Evolutionary conservation across 1,284 basidiomycete genomes (phyloP).

Genomic region (Binderoboletus segoi): DNA sequence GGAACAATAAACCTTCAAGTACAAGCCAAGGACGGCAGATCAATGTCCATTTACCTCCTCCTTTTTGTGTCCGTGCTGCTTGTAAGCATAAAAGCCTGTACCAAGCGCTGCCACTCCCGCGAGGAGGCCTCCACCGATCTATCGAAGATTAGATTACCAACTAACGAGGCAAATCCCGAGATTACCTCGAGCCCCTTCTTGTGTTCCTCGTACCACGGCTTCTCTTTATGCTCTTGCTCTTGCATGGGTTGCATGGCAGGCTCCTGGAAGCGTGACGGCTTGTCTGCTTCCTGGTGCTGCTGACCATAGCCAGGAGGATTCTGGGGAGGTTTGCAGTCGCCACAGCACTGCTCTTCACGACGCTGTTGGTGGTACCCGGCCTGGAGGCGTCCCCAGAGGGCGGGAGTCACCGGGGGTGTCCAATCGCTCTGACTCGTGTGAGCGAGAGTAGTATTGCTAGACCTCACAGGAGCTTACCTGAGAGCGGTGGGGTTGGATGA

Average conservation of each 20-base stretch:
- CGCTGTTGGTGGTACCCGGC: constrained; percentile 34
- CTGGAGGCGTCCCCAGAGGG: constrained; percentile 63
- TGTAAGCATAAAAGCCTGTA: constrained; percentile 55
- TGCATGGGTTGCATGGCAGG: constrained; percentile 37
- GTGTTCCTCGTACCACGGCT: constrained; percentile 57
- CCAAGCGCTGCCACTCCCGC: constrained; percentile 55
- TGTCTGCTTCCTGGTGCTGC: constrained; percentile 26
- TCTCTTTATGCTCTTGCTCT: constrained; percentile 50
- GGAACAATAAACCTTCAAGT: not conserved
- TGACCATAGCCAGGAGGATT: constrained; percentile 32
- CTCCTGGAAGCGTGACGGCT: constrained; percentile 39
- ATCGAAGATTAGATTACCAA: constrained; percentile 9
- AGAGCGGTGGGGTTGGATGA: constrained; percentile 70
- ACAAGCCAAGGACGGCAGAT: not conserved
- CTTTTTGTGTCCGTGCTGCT: constrained; percentile 56
- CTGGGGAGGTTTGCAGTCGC: constrained; percentile 15
- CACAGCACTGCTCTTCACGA: constrained; percentile 17
- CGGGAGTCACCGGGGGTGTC: constrained; percentile 61
- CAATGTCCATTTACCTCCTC: constrained; percentile 49
- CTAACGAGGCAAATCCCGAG: not conserved
- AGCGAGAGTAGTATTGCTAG: not conserved
- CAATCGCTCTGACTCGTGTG: constrained; percentile 55
- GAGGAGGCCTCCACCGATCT: constrained; percentile 68
- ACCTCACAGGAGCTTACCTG: constrained; percentile 45
- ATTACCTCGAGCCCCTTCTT: constrained; percentile 63